Evolutionary conservation across 2,329 filamentous ascomycete genomes (phyloP), one percentile per base, ranked within the genome.

Genomic region (Aspergillus pseudoterreus): DNA sequence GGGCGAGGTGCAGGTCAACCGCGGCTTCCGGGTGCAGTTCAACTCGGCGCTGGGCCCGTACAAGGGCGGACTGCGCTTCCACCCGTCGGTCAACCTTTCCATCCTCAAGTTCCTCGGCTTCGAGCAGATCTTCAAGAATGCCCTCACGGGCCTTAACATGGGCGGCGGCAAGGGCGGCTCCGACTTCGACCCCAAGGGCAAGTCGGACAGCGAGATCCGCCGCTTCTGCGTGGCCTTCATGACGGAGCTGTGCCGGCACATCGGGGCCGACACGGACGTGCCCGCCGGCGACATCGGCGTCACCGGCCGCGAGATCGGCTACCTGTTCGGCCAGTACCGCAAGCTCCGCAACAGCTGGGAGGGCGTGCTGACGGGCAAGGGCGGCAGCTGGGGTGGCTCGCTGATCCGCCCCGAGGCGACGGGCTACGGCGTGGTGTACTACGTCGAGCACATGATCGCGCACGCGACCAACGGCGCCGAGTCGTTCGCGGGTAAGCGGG

Each of bases 81-180:
- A 99, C 75, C 94, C 92, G 57, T 63, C 67, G 32, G 75, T 78
- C 50, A 80, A 86, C 71, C 78, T 86, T 49, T 82, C 78, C 51
- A 80, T 83, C 68, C 84, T 99, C 67, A 99, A 99, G 81, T 97
- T 97, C 79, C 83, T 99, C 70, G 94, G 92, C 61, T 97, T 97
- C 68, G 94, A 99, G 85, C 94, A 97, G 80, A 95, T 92, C 78
- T 97, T 97, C 83, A 97, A 97, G 84, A 97, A 97, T 89, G 94
- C 94, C 62, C 80, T 97, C 63, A 97, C 94, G 56, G 94, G 94
- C 69, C 78, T 95, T 68, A 90, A 84, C 79, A 96, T 99, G 85
- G 94, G 94, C 61, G 94, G 94, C 78, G 94, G 88, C 69, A 97
- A 97, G 81, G 94, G 94, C 77, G 94, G 94, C 68, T 87, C 92